Percentiles rank a stretch among this genome's conserved stretches.
Evolutionary conservation across 2,329 filamentous ascomycete species (phyloP).

Genomic region (Cadophora gregata): DNA sequence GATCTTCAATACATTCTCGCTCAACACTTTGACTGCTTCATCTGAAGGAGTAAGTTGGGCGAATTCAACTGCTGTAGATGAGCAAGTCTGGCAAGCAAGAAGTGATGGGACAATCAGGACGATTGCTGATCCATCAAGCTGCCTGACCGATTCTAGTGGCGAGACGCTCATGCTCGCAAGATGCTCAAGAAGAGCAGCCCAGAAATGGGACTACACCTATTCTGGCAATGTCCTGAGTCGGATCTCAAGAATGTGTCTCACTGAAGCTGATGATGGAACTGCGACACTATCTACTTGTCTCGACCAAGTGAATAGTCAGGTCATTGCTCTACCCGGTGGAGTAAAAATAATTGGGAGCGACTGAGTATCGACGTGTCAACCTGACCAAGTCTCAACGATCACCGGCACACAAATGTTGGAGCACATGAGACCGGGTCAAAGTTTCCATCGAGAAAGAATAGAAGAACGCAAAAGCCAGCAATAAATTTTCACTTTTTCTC

Average conservation of each 20-base stretch:
- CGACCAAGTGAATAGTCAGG: conserved; percentile 50
- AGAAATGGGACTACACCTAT: conserved; percentile 52
- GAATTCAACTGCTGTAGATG: conserved; percentile 47
- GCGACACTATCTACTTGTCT: conserved; percentile 46
- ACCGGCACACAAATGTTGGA: background rate
- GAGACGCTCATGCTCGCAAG: conserved; percentile 39
- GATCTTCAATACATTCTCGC: conserved; percentile 55
- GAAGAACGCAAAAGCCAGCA: too few relatives aligned
- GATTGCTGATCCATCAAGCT: conserved; percentile 45
- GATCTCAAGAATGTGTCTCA: conserved; percentile 47
- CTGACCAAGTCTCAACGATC: background rate
- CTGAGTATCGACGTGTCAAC: background rate
- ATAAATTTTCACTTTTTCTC: too few relatives aligned
- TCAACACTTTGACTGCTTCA: conserved; percentile 49
- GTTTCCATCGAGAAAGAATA: too few relatives aligned
- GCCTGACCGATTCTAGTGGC: conserved; percentile 48
- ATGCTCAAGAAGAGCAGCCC: conserved; percentile 46
- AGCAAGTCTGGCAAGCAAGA: conserved; percentile 51
- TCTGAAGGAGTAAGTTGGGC: conserved; percentile 42
- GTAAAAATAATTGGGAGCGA: conserved; percentile 38
- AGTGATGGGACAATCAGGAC: conserved; percentile 47
- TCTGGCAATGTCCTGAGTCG: conserved; percentile 52
- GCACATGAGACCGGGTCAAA: too few relatives aligned
- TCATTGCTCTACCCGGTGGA: conserved; percentile 54
- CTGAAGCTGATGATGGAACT: conserved; percentile 43